Percentiles rank a stretch among this genome's conserved stretches.
These are phyloP conservation scores for Nicotiana rustica DNA, from an alignment of 305 asterid species.

Conservation along the genomic window DNA sequence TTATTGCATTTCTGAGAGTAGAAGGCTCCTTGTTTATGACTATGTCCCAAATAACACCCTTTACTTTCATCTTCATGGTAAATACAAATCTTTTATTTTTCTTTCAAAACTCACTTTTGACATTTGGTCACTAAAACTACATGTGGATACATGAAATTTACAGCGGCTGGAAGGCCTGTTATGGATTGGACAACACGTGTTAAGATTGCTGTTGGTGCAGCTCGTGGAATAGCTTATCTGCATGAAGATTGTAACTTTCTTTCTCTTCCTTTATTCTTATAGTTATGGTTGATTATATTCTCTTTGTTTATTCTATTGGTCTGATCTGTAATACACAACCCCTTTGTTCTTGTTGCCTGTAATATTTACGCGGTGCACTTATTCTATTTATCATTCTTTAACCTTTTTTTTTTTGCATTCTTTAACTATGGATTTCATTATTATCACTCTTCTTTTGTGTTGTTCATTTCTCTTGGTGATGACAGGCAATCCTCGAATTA, in stretches of 20 bases:
- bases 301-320: constrained; percentile 12
- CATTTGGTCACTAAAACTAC: constrained; percentile 34
- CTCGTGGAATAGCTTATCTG: constrained; percentile 96
- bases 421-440: neutral
- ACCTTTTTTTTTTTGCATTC: neutral
- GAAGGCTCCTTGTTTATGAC: constrained; percentile 85
- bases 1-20: constrained; percentile 80
- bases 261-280: constrained; percentile 29
- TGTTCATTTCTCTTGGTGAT: constrained; percentile 25
- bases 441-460: constrained; percentile 11
- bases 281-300: constrained; percentile 9
- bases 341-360: constrained; percentile 23
- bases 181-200: constrained; percentile 85
- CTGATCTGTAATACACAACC: neutral
- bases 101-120: constrained; percentile 31
- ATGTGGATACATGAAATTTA: constrained; percentile 37
- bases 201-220: constrained; percentile 85
- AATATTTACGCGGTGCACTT: neutral
- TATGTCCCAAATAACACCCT: constrained; percentile 85
- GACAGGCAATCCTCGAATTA: constrained; percentile 90
- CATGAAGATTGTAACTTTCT: constrained; percentile 89
- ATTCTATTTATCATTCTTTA: neutral
- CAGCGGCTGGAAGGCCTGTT: constrained; percentile 71
- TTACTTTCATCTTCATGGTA: constrained; percentile 97
- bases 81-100: constrained; percentile 30